A percentile compares a stretch with the other conserved stretches of the same genome.
These are phyloP conservation scores for Podaxis mareebaensis DNA, from an alignment of 768 basidiomycete species.

Conservation along the genomic window DNA sequence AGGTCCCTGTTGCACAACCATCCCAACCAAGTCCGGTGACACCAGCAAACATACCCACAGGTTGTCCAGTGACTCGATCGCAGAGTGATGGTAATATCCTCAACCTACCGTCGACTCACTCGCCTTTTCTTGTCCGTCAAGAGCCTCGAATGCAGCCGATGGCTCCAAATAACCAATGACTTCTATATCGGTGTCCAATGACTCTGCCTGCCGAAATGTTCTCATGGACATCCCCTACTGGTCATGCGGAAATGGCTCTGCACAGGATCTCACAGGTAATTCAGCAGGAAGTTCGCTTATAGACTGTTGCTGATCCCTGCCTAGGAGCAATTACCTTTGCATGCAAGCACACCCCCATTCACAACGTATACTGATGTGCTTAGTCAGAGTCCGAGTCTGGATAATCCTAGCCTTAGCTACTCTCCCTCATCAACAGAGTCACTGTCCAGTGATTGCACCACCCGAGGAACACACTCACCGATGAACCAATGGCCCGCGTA, in stretches of 20 bases:
- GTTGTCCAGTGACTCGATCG: constrained; percentile 45
- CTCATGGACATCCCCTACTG: background rate
- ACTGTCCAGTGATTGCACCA: constrained; percentile 51
- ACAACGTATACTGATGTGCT: background rate
- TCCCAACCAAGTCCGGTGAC: constrained; percentile 24
- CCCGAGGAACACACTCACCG: constrained; percentile 54
- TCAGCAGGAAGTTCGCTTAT: background rate
- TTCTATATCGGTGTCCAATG: constrained; percentile 35
- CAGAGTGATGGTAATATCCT: constrained; percentile 49
- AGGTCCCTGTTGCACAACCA: constrained; percentile 36
- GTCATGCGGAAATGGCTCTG: background rate
- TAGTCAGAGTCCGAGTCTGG: constrained; percentile 41
- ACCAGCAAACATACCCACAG: constrained; percentile 16
- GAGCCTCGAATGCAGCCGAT: background rate
- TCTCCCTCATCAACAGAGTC: constrained; percentile 65
- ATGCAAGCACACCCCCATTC: background rate
- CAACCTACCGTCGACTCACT: constrained; percentile 18
- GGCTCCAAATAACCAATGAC: constrained; percentile 12
- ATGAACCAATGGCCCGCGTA: constrained; percentile 34
- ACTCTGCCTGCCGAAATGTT: constrained; percentile 5
- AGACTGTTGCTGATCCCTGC: constrained; percentile 2
- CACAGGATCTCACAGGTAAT: constrained; percentile 11
- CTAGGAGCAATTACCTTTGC: constrained; percentile 14
- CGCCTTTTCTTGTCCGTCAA: constrained; percentile 26
- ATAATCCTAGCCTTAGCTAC: constrained; percentile 56